Evolutionary conservation across 1,284 basidiomycete species (phyloP).

Genomic region (Neotropicomus parvogracilis): DNA sequence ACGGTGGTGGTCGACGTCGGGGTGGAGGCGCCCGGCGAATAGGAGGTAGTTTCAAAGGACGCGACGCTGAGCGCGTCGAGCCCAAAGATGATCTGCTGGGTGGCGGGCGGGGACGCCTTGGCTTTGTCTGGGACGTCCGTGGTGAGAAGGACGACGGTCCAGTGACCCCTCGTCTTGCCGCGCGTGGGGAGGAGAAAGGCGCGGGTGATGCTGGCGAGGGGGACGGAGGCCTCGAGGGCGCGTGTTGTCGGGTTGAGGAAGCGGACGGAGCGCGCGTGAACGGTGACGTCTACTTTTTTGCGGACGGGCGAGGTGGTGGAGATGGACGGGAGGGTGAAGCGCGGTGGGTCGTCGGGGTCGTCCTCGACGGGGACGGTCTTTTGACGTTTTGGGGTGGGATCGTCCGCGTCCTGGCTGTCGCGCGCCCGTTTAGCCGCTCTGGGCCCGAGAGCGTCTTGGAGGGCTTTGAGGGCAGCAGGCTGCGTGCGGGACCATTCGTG

Average conservation of each 20-base stretch:
- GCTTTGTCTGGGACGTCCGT: slow-evolving; percentile 44
- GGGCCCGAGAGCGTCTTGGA: slow-evolving; percentile 12
- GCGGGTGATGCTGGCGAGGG: slow-evolving; percentile 46
- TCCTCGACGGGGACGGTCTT: slow-evolving; percentile 15
- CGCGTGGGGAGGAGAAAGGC: slow-evolving; percentile 65
- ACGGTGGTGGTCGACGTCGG: slow-evolving; percentile 27
- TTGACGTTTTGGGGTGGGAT: slow-evolving; percentile 19
- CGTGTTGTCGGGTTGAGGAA: slow-evolving; percentile 48
- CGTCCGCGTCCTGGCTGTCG: slow-evolving; percentile 15
- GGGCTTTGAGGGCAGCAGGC: slow-evolving; percentile 24
- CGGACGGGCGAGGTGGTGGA: slow-evolving; percentile 65
- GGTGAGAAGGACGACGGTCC: slow-evolving; percentile 60
- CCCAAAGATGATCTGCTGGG: slow-evolving; percentile 59
- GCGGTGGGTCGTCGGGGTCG: slow-evolving; percentile 37
- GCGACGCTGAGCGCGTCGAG: slow-evolving; percentile 50
- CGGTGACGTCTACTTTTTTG: slow-evolving; percentile 62
- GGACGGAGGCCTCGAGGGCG: slow-evolving; percentile 44
- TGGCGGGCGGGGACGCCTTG: slow-evolving; percentile 31
- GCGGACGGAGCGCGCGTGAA: slow-evolving; percentile 46
- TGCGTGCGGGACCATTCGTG: slow-evolving; percentile 24
- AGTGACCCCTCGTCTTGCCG: slow-evolving; percentile 62
- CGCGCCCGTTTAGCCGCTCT: slow-evolving; percentile 23
- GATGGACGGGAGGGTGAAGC: slow-evolving; percentile 55
- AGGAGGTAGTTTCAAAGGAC: slow-evolving; percentile 40
- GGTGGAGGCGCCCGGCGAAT: slow-evolving; percentile 28